Evolutionary conservation across 2,329 filamentous ascomycete genomes (phyloP), one percentile per base, ranked within the genome.

Genomic region (Huntiella moniliformis): DNA sequence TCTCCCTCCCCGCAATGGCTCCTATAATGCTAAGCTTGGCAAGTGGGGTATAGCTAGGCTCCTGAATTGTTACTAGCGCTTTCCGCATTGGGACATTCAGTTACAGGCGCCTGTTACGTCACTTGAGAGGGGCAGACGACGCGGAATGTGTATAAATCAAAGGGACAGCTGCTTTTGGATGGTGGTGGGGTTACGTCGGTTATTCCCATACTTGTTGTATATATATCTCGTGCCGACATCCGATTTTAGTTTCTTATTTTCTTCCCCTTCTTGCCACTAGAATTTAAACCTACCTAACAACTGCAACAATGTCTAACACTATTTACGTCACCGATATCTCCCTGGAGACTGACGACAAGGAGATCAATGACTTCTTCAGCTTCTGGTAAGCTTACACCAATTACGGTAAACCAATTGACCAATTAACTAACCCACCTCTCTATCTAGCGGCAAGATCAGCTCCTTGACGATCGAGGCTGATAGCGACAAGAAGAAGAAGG

Each of bases 321-420:
- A 84, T 95, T 53, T 68, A 87, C 66, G 87, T 96, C 57, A 82
- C 82, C 66, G 87, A 91, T 67, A 94, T 98, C 65, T 77, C 82
- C 54, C 61, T 69, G 52, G 66, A 79, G 60, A 95, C 88, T 48
- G 77, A 74, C 54, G 86, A 98, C 64, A 80, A 87, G 66, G 86
- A 96, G 65, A 78, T 98, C 56, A 77, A 77, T 58, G 87, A 94
- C 60, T 98, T 98, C 72, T 98, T 98, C 71, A 91, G 82, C 69
- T 96, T 96, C 66, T 81, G 76, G 84, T 88, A 71, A 60, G 74
- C 12, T 31, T 16, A 17, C 18, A 33, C 31, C 12, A 3, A 12
- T 3, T 18, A 16, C 17, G 4, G 31, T 36, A 12, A 32, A 34
- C 40, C 47, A 5, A 59, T 52, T 28, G 10, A 28, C 15, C 13